Conservation (phyloP, 2,329 filamentous ascomycete genomes). For the Coniochaeta sp. region DNA sequence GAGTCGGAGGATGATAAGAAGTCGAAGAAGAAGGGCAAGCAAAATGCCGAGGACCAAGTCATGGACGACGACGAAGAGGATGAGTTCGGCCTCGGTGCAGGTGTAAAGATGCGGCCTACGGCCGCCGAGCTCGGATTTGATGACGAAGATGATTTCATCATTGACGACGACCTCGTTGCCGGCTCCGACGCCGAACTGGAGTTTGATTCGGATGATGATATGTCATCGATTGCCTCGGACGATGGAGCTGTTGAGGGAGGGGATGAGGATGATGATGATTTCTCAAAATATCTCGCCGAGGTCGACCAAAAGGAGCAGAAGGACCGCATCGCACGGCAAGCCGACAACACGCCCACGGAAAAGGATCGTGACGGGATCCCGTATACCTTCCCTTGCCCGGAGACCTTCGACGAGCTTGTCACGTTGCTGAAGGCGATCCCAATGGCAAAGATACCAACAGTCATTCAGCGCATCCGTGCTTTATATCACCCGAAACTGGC, state of each 20-base stretch:
- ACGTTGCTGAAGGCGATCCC: slow-evolving; percentile 56
- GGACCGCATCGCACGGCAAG: slow-evolving; percentile 8
- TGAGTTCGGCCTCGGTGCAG: slow-evolving; percentile 52
- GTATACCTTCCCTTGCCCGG: slow-evolving; percentile 81
- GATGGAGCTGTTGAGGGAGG: slow-evolving; percentile 27
- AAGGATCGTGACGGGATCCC: slow-evolving; percentile 54
- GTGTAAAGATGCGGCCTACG: slow-evolving; percentile 49
- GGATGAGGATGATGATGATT: slow-evolving; percentile 52
- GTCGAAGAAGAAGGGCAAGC: slow-evolving; percentile 29
- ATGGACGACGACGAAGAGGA: slow-evolving; percentile 38
- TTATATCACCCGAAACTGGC: slow-evolving; percentile 87
- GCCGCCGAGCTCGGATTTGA: slow-evolving; percentile 66
- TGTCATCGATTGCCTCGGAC: slow-evolving; percentile 18
- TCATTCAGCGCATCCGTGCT: slow-evolving; percentile 83
- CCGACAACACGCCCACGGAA: not conserved
- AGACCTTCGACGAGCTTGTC: slow-evolving; percentile 67
- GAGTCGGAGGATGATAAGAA: slow-evolving; percentile 33
- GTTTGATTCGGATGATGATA: slow-evolving; percentile 37
- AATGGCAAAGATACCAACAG: slow-evolving; percentile 60
- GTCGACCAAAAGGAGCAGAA: slow-evolving; percentile 37
- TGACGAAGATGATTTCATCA: slow-evolving; percentile 88
- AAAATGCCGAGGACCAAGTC: slow-evolving; percentile 22
- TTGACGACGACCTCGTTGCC: slow-evolving; percentile 83
- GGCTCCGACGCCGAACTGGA: slow-evolving; percentile 70
- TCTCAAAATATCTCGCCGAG: slow-evolving; percentile 60